Conservation (phyloP, 768 basidiomycete genomes). For the Suillus bovinus region DNA sequence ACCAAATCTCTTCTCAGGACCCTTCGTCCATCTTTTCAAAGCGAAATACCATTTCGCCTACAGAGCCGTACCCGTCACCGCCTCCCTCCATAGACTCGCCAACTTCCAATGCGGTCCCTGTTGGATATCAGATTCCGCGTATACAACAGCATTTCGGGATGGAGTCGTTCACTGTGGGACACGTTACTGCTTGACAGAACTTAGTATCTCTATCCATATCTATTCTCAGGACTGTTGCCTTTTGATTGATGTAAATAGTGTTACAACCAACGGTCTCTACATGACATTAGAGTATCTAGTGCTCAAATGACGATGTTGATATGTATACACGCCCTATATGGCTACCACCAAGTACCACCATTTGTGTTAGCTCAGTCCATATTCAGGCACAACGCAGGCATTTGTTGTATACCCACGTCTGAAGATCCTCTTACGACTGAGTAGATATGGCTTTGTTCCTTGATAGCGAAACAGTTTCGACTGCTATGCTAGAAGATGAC, state of each 20-base stretch:
- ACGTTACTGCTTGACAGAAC: constrained; percentile 18
- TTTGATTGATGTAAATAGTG: background rate
- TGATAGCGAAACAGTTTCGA: constrained; percentile 3
- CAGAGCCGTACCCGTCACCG: constrained; percentile 52
- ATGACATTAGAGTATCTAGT: background rate
- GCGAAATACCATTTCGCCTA: constrained; percentile 29
- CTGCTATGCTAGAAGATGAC: constrained; percentile 14
- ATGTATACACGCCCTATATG: background rate
- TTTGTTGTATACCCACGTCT: background rate
- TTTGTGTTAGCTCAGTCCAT: background rate
- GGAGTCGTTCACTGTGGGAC: constrained; percentile 17
- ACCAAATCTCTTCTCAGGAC: constrained; percentile 21
- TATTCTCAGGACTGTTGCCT: constrained; percentile 15
- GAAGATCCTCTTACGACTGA: background rate
- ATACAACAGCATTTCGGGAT: constrained; percentile 2
- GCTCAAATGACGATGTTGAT: background rate
- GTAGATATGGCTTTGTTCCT: constrained; percentile 4
- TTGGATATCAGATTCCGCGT: constrained; percentile 16
- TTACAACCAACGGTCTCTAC: background rate
- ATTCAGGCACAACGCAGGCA: background rate
- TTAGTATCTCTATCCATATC: constrained; percentile 22
- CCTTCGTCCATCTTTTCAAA: constrained; percentile 24
- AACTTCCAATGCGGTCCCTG: constrained; percentile 11
- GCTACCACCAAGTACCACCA: too few relatives aligned
- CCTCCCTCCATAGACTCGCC: constrained; percentile 37